Base-by-base conservation (phyloP, 2,329 filamentous ascomycete genomes). In the Fonsecaea nubica region DNA sequence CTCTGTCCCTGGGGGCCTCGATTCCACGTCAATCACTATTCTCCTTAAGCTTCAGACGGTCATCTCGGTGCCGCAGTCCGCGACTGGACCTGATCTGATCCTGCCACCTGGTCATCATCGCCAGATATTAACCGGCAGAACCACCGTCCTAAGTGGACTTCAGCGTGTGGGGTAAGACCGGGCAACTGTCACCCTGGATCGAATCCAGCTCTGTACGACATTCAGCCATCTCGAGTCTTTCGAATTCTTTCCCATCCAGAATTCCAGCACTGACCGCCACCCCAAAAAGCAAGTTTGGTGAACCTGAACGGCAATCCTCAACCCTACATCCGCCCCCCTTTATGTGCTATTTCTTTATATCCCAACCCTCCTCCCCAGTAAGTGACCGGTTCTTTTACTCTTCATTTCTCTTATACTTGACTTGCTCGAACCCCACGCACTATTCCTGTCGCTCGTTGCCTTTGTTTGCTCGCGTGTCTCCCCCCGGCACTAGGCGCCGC, bases 161-260 rank as follows among this genome's bases (percentile, higher is more conserved):
- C 21, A 13, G 45, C 30, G 64, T 66, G 64, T 66, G 64, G 64
- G 64, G 64, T 62, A 58, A 63, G 42, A 48, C 45, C 58, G 64
- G 64, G 64, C 58, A 60, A 66, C 64, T 52, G 64, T 66, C 64
- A 66, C 64, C 64, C 64, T 66, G 57, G 12, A 30, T 54, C 55
- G 53, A 50, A 58, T 66, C 35, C 58, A 65, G 58, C 21, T 59
- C 45, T 56, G 62, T 55, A 25, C 56, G 50, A 58, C 54, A 4
- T 59, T 21, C 38, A 53, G 36, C 33, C 25, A 10, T 36, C 40
- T 63, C 62, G 58, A 42, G 48, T 52, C 54, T 64, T 21, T 48
- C 30, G 30, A 32, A 45, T 25, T 18, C 32, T 58, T 63, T 57
- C 32, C 53, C 9, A 33, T 55, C 53, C 53, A 33, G n/a, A 13